Evolutionary conservation across 768 basidiomycete species (phyloP).

Genomic region (Lyophyllum decastes): DNA sequence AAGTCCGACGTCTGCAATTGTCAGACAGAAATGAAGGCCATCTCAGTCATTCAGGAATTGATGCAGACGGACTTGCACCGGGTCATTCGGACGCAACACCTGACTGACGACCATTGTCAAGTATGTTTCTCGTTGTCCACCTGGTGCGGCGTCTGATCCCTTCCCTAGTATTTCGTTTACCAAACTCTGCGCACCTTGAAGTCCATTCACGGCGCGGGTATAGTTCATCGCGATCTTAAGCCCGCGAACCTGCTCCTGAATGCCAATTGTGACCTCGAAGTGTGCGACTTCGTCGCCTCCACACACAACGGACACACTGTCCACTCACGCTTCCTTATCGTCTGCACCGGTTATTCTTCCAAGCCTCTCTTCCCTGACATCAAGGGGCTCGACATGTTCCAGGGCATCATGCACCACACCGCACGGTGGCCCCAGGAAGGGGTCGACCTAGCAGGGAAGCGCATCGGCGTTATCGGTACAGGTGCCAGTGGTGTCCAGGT

Average conservation of each 20-base stretch:
- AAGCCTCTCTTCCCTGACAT: constrained; percentile 21
- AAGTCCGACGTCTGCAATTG: constrained; percentile 20
- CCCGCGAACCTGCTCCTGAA: too few relatives aligned
- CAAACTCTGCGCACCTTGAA: constrained; percentile 95
- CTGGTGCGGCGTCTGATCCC: not conserved
- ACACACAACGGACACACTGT: constrained; percentile 17
- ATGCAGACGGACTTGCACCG: constrained; percentile 93
- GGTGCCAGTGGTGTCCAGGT: too few relatives aligned
- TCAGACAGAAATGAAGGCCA: constrained; percentile 11
- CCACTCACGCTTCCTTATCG: constrained; percentile 20
- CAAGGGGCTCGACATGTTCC: constrained; percentile 22
- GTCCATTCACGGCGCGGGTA: constrained; percentile 93
- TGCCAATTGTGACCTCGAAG: constrained; percentile 95
- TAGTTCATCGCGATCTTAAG: constrained; percentile 95
- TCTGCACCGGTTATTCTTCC: constrained; percentile 25
- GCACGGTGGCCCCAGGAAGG: constrained; percentile 22
- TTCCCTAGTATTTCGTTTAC: constrained; percentile 83
- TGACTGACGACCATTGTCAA: constrained; percentile 90
- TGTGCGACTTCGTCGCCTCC: constrained; percentile 31
- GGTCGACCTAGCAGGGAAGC: constrained; percentile 22
- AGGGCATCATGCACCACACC: constrained; percentile 26
- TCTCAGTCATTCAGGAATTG: constrained; percentile 76
- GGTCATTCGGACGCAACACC: constrained; percentile 85
- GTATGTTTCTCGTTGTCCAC: constrained; percentile 30
- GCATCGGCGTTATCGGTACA: constrained; percentile 28